Conservation (phyloP, 2,329 filamentous ascomycete species). For the Arthrobotrys iridis region DNA sequence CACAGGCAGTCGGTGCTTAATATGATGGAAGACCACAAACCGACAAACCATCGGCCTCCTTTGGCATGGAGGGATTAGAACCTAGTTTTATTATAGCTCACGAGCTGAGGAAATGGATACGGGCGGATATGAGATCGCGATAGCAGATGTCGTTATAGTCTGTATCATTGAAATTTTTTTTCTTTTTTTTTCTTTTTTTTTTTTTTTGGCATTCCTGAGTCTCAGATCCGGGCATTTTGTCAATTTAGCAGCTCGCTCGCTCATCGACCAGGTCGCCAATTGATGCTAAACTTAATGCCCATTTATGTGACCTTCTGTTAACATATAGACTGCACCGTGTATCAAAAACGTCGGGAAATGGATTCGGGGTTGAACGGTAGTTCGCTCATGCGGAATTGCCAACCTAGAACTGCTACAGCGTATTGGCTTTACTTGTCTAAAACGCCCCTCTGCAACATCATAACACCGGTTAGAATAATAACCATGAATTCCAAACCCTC, state of each 20-base stretch:
- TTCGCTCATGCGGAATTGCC: too few relatives aligned
- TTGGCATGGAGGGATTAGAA: too few relatives aligned
- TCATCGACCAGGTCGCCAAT: too few relatives aligned
- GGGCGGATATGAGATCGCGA: background rate
- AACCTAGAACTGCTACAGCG: too few relatives aligned
- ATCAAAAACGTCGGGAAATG: background rate
- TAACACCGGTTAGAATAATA: background rate
- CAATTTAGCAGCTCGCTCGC: too few relatives aligned
- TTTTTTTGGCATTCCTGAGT: background rate
- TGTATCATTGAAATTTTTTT: background rate
- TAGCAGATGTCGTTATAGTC: background rate
- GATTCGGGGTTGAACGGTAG: too few relatives aligned
- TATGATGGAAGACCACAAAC: background rate
- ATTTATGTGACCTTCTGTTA: too few relatives aligned
- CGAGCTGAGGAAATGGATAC: constrained; percentile 19
- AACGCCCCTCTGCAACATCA: background rate
- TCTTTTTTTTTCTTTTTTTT: background rate
- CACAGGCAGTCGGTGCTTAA: constrained; percentile 8
- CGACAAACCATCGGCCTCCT: constrained; percentile 3
- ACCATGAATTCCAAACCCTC: background rate
- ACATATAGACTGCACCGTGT: background rate
- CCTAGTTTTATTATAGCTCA: too few relatives aligned
- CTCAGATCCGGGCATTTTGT: too few relatives aligned
- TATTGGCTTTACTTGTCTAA: too few relatives aligned
- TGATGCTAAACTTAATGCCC: too few relatives aligned